Evolutionary conservation across 2,329 filamentous ascomycete genomes (phyloP).

Genomic region (Cercospora brassicicola): DNA sequence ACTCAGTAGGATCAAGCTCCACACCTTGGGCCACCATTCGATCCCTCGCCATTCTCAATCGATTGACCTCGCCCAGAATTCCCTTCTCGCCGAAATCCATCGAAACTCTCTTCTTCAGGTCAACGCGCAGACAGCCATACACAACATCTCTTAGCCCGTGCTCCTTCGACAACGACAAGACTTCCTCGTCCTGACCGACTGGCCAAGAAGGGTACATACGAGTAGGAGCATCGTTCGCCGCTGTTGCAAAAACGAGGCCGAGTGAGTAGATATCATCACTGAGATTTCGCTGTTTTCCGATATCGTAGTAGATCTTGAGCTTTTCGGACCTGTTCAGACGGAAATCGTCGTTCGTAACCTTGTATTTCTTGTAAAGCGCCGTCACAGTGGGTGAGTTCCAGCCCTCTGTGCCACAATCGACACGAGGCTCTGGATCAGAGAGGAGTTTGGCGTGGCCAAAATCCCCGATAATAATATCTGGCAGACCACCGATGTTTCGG

Average conservation of each 20-base stretch:
- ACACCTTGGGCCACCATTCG: neutral
- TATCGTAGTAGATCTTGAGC: neutral
- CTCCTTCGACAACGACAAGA: neutral
- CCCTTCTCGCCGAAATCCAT: neutral
- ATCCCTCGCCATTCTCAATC: neutral
- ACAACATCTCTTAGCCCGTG: neutral
- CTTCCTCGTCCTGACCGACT: neutral
- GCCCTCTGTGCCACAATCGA: slow-evolving; percentile 5
- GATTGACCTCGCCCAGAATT: neutral
- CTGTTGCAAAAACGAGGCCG: slow-evolving; percentile 18
- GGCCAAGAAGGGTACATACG: neutral
- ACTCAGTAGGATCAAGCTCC: neutral
- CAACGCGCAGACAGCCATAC: neutral
- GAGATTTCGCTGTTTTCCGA: neutral
- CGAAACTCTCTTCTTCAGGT: neutral
- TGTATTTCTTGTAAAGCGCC: neutral
- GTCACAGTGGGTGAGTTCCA: slow-evolving; percentile 18
- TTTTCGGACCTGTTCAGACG: neutral
- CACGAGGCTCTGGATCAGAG: neutral
- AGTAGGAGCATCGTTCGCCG: neutral
- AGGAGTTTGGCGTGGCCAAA: slow-evolving; percentile 18
- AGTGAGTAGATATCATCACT: slow-evolving; percentile 17
- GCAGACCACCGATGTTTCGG: slow-evolving; percentile 14
- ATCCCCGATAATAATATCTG: slow-evolving; percentile 26
- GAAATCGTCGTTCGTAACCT: neutral